Conservation (phyloP, 2,329 filamentous ascomycete species). For the Cladobotryum mycophilum region DNA sequence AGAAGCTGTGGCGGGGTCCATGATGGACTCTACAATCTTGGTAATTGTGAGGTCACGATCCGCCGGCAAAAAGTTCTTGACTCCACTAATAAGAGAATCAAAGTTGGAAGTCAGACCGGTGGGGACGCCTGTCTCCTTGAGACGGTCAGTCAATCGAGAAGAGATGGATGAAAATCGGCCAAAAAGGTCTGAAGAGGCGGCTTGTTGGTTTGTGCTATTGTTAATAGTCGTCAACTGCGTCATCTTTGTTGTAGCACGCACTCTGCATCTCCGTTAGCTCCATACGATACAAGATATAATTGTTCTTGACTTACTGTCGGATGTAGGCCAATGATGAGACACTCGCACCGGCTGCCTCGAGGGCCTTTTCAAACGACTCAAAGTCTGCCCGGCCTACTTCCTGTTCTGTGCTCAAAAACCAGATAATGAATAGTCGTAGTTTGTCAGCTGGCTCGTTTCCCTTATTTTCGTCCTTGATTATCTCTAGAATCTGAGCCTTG, state of each 20-base stretch:
- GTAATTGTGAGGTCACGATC: constrained; percentile 95
- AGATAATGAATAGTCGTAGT: constrained; percentile 90
- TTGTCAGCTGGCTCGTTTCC: constrained; percentile 84
- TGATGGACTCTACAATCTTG: constrained; percentile 95
- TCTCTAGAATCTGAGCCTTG: constrained; percentile 80
- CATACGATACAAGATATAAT: not conserved
- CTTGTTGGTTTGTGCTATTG: constrained; percentile 59
- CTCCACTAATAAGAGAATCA: constrained; percentile 87
- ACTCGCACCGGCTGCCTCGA: constrained; percentile 70
- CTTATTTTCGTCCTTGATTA: constrained; percentile 74
- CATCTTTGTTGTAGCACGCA: constrained; percentile 94
- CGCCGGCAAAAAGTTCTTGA: constrained; percentile 96
- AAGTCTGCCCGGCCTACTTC: constrained; percentile 79
- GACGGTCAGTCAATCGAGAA: constrained; percentile 83
- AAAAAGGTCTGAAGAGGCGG: constrained; percentile 70
- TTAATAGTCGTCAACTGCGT: constrained; percentile 94
- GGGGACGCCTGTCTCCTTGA: constrained; percentile 83
- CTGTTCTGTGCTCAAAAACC: constrained; percentile 90
- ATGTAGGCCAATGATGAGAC: constrained; percentile 77
- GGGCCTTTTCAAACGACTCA: constrained; percentile 76
- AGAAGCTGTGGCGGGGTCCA: constrained; percentile 87
- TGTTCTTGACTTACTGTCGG: constrained; percentile 58
- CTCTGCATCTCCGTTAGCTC: constrained; percentile 41
- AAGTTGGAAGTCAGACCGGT: constrained; percentile 68
- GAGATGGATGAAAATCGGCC: constrained; percentile 89